Evolutionary conservation across 805 yeast species (phyloP).

Genomic region (Saturnispora kantuleensis): DNA sequence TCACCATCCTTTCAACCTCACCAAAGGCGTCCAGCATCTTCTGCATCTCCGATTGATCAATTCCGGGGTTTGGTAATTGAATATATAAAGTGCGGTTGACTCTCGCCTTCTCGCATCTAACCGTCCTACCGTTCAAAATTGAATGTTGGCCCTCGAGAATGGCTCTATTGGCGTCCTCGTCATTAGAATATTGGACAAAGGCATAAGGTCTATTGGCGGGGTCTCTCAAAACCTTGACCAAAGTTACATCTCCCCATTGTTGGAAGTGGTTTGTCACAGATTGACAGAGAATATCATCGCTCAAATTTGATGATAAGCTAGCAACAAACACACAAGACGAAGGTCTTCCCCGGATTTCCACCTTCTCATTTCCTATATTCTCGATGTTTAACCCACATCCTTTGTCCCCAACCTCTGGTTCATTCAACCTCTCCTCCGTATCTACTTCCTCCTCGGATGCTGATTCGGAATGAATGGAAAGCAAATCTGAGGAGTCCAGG

Average conservation of each 20-base stretch:
- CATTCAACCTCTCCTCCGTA: not conserved
- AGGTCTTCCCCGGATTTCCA: constrained; percentile 46
- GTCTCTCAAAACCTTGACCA: constrained; percentile 79
- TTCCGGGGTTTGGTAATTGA: constrained; percentile 25
- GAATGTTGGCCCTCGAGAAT: constrained; percentile 61
- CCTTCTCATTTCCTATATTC: too few species aligned
- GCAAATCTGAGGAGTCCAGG: not conserved
- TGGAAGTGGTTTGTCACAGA: constrained; percentile 62
- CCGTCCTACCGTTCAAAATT: constrained; percentile 57
- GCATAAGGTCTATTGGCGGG: constrained; percentile 82
- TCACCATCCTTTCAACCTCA: constrained; percentile 59
- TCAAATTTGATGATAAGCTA: constrained; percentile 52
- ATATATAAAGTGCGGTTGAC: constrained; percentile 80
- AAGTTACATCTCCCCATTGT: constrained; percentile 59
- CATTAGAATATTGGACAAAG: constrained; percentile 75
- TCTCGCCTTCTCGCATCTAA: constrained; percentile 85
- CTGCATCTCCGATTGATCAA: constrained; percentile 26
- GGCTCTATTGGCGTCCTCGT: constrained; percentile 60
- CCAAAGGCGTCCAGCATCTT: constrained; percentile 47
- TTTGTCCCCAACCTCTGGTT: not conserved
- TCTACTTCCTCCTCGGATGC: constrained; percentile 3
- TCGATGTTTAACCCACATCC: constrained; percentile 9
- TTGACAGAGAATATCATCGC: constrained; percentile 63
- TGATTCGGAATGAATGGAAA: not conserved
- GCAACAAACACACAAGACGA: constrained; percentile 87